Conservation (phyloP, 371 early-diverging fungal genomes). For the Coemansia linderi region DNA sequence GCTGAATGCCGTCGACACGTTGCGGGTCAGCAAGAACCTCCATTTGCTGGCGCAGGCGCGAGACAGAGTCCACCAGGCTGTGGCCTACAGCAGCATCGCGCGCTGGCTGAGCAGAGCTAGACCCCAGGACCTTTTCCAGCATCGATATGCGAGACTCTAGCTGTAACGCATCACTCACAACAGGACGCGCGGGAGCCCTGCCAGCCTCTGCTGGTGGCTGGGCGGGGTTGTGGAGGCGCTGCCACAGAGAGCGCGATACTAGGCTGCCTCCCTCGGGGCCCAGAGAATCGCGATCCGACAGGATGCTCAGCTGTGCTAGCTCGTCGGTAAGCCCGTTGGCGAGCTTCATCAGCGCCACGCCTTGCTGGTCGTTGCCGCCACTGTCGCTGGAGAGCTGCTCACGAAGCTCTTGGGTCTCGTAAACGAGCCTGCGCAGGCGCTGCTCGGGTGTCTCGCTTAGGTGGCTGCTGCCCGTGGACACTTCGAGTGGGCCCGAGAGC, state of each 20-base stretch:
- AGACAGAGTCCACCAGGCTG: conserved; percentile 67
- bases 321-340: conserved; percentile 69
- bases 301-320: conserved; percentile 58
- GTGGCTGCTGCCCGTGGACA: conserved; percentile 14
- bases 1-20: conserved; percentile 72
- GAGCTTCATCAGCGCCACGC: conserved; percentile 61
- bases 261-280: conserved; percentile 49
- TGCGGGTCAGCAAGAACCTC: conserved; percentile 76
- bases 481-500: conserved; percentile 42
- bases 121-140: conserved; percentile 80
- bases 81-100: conserved; percentile 43
- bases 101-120: conserved; percentile 62
- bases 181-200: neutral
- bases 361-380: conserved; percentile 2
- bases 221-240: conserved; percentile 36
- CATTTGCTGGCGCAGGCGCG: conserved; percentile 79
- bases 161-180: conserved; percentile 45
- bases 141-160: conserved; percentile 79
- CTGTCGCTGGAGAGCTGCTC: conserved; percentile 60
- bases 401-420: conserved; percentile 78
- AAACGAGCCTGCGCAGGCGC: conserved; percentile 75
- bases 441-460: conserved; percentile 75
- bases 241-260: conserved; percentile 43
- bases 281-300: conserved; percentile 43
- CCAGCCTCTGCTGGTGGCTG: conserved; percentile 51